Percentiles rank a stretch among this genome's conserved stretches.
These are phyloP conservation scores for Cystobasidium tubakii DNA, from an alignment of 768 basidiomycete species.

Conservation along the genomic window DNA sequence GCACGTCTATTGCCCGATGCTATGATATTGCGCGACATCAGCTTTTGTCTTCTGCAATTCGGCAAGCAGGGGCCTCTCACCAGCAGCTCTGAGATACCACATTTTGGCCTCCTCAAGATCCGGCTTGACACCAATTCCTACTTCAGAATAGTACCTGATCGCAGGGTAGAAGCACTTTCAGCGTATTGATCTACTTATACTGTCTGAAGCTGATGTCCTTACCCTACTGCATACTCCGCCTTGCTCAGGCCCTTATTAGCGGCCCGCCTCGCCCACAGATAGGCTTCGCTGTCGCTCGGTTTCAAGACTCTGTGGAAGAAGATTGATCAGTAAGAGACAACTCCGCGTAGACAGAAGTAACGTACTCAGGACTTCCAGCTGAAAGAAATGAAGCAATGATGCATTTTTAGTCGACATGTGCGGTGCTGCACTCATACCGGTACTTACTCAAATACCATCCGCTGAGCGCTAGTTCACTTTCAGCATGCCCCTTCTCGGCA, in stretches of 20 bases:
- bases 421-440: too few species aligned
- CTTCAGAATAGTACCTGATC: conserved; percentile 79
- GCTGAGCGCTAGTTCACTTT: conserved; percentile 89
- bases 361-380: conserved; percentile 30
- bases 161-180: too few species aligned
- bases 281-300: conserved; percentile 98
- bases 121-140: conserved; percentile 93
- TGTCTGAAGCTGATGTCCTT: conserved; percentile 32
- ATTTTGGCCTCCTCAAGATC: conserved; percentile 91
- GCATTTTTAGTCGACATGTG: too few species aligned
- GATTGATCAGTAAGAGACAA: background rate
- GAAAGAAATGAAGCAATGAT: background rate
- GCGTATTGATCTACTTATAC: background rate
- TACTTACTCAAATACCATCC: conserved; percentile 84
- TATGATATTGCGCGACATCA: conserved; percentile 48
- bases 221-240: conserved; percentile 95
- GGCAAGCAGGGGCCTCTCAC: conserved; percentile 54
- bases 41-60: conserved; percentile 14
- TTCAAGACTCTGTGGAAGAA: conserved; percentile 63
- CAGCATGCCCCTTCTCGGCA: conserved; percentile 89
- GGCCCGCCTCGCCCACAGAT: conserved; percentile 90
- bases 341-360: background rate
- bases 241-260: conserved; percentile 95
- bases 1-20: conserved; percentile 98
- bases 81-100: conserved; percentile 99